phyloP scores from a whole-genome alignment of 1,139 yeast species.

The Magnusiomyces paraingens region DNA sequence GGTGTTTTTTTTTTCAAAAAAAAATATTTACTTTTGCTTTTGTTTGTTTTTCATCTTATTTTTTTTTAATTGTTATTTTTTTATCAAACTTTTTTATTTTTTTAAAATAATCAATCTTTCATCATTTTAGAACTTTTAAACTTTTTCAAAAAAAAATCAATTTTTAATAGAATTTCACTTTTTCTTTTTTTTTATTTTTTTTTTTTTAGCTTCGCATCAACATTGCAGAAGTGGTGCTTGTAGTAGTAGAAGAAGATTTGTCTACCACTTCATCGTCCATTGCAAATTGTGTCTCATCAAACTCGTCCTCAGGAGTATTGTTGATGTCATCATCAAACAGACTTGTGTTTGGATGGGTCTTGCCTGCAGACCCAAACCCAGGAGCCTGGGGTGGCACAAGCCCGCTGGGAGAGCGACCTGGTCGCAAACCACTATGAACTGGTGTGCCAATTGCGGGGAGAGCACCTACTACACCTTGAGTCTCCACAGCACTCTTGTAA shows the following conservation, averaged over 20 bases:
- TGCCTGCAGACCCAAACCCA: no score
- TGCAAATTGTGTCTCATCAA: constrained; percentile 5
- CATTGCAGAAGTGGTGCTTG: background rate
- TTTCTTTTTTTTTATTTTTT: background rate
- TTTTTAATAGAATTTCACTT: background rate
- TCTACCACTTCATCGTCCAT: constrained; percentile 6
- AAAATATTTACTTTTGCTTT: background rate
- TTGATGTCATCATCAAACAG: constrained; percentile 4
- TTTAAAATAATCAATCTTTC: background rate
- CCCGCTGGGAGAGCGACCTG: background rate
- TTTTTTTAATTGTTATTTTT: background rate
- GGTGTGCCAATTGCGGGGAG: background rate
- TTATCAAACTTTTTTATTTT: background rate
- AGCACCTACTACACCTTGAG: background rate
- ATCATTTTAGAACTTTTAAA: no score
- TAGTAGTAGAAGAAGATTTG: background rate
- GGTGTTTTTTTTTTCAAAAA: background rate
- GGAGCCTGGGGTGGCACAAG: no score
- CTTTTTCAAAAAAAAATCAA: background rate
- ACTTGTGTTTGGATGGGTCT: background rate
- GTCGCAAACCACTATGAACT: background rate
- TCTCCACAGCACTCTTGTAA: background rate
- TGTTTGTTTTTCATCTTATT: background rate
- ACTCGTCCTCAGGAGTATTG: background rate
- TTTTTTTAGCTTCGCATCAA: background rate